Evolutionary conservation across 768 basidiomycete genomes (phyloP).

Genomic region (Termitomyces sp.): DNA sequence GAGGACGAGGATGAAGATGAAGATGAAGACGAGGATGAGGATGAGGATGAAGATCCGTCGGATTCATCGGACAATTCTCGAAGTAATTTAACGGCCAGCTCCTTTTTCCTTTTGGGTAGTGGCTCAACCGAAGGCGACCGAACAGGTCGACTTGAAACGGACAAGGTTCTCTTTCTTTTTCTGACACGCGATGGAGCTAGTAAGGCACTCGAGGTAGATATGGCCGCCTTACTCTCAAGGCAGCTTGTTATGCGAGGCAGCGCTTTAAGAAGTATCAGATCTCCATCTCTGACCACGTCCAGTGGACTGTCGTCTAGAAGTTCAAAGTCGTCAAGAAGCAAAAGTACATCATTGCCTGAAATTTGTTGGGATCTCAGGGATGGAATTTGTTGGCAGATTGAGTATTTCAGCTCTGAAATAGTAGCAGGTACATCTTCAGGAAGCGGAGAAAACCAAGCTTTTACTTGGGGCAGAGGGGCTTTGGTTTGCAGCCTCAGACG

Average conservation of each 20-base stretch:
- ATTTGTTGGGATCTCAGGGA: constrained; percentile 20
- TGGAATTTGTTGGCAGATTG: constrained; percentile 28
- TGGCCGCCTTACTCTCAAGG: constrained; percentile 6
- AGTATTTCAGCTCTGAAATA: constrained; percentile 31
- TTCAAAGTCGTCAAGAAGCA: constrained; percentile 44
- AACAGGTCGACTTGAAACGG: constrained; percentile 1
- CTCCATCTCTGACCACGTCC: constrained; percentile 41
- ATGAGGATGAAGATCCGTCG: constrained; percentile 13
- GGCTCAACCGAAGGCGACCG: background rate
- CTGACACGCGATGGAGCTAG: constrained; percentile 8
- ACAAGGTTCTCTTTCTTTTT: constrained; percentile 20
- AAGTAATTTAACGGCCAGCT: constrained; percentile 3
- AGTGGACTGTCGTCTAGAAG: constrained; percentile 34
- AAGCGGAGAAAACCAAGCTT: constrained; percentile 47
- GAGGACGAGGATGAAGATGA: constrained; percentile 22
- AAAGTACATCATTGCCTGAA: constrained; percentile 16
- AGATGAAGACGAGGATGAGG: constrained; percentile 12
- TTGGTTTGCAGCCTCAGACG: constrained; percentile 44
- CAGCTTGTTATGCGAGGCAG: background rate
- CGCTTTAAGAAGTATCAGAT: constrained; percentile 33
- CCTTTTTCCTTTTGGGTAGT: constrained; percentile 2
- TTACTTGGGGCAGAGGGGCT: constrained; percentile 41
- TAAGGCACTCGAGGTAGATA: background rate
- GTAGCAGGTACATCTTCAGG: constrained; percentile 16
- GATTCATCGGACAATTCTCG: constrained; percentile 22